Percentiles rank a stretch among this genome's conserved stretches.
Conservation (phyloP, 2,329 filamentous ascomycete genomes). For the Cladophialophora exuberans region DNA sequence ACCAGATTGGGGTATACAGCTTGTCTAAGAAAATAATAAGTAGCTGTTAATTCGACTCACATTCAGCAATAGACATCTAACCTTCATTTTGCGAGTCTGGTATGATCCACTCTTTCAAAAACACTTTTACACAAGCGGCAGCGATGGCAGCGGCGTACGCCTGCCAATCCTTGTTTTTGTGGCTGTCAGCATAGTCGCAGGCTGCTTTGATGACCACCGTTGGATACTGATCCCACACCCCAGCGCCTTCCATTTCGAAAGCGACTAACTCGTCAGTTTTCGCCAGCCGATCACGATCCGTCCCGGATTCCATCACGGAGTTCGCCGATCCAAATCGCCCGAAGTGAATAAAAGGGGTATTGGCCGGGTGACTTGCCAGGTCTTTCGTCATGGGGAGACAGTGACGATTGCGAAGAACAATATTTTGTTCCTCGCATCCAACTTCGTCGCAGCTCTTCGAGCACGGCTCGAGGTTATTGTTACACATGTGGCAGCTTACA, state of each 20-base stretch:
- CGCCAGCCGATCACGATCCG: slow-evolving; percentile 42
- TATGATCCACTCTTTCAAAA: slow-evolving; percentile 4
- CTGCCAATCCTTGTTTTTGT: slow-evolving; percentile 27
- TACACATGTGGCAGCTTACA: not conserved
- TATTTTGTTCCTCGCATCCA: not conserved
- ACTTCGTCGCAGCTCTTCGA: not conserved
- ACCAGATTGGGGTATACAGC: too few relatives aligned
- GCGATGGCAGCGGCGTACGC: slow-evolving; percentile 22
- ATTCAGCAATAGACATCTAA: too few relatives aligned
- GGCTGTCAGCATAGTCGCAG: slow-evolving; percentile 28
- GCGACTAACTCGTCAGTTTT: slow-evolving; percentile 25
- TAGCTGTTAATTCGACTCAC: too few relatives aligned
- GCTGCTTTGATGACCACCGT: slow-evolving; percentile 28
- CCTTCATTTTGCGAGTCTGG: too few relatives aligned
- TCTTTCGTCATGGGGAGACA: not conserved
- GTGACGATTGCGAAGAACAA: not conserved
- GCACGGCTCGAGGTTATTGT: not conserved
- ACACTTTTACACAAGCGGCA: slow-evolving; percentile 16
- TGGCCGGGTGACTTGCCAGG: not conserved
- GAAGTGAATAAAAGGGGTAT: slow-evolving; percentile 34
- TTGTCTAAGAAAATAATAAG: too few relatives aligned
- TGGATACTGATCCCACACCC: slow-evolving; percentile 27
- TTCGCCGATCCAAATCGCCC: slow-evolving; percentile 47
- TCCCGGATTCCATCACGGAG: slow-evolving; percentile 45
- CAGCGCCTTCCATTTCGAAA: slow-evolving; percentile 32